Conservation (phyloP, 805 yeast species). For the Zygosaccharomyces bailii region DNA sequence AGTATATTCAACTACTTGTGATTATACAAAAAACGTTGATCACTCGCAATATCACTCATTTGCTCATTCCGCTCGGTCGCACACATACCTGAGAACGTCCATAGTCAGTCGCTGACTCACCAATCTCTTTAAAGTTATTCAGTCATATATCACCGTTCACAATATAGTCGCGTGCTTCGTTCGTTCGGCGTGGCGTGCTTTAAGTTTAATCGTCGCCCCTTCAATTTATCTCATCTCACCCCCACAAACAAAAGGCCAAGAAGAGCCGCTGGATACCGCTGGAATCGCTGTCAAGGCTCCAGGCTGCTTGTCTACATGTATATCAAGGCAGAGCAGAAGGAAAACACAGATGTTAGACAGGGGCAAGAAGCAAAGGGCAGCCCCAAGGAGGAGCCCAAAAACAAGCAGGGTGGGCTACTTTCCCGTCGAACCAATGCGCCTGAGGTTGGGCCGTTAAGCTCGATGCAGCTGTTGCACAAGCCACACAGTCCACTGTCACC, state of each 20-base stretch:
- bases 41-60: neutral
- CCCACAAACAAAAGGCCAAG: neutral
- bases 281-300: neutral
- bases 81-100: neutral
- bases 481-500: conserved; percentile 28
- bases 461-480: conserved; percentile 29
- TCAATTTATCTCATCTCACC: neutral
- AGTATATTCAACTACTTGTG: no score
- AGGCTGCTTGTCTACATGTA: conserved; percentile 9
- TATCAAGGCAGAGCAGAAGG: conserved; percentile 12
- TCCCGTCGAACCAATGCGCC: conserved; percentile 7
- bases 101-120: neutral
- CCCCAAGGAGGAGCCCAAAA: neutral
- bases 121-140: neutral
- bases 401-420: neutral
- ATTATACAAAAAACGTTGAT: neutral
- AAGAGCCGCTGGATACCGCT: neutral
- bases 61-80: neutral
- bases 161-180: neutral
- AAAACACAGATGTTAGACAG: conserved; percentile 1
- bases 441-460: conserved; percentile 13
- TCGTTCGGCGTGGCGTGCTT: conserved; percentile 1
- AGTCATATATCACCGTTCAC: no score
- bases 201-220: neutral
- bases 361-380: neutral